Conservation (phyloP, 192 early-diverging fungal genomes). For the Coemansia sp. region DNA sequence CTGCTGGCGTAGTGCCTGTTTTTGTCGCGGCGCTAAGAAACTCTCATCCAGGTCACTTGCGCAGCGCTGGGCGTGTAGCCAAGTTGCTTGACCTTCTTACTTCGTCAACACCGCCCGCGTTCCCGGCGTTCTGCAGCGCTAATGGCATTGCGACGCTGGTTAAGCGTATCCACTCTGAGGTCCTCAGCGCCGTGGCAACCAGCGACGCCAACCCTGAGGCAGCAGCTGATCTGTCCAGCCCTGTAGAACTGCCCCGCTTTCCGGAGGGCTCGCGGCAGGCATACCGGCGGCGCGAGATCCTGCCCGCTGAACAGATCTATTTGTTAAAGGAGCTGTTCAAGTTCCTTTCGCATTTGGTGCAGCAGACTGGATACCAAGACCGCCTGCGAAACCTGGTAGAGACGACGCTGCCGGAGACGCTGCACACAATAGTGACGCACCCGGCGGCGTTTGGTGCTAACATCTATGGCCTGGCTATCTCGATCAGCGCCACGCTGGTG, state of each 20-base stretch:
- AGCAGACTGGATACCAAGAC: constrained; percentile 88
- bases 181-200: constrained; percentile 29
- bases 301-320: constrained; percentile 74
- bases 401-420: constrained; percentile 73
- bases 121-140: constrained; percentile 79
- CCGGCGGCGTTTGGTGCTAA: constrained; percentile 79
- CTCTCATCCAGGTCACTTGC: constrained; percentile 57
- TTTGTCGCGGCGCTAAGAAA: constrained; percentile 75
- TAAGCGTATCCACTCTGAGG: constrained; percentile 68
- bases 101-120: constrained; percentile 71
- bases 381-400: constrained; percentile 95
- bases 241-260: constrained; percentile 27
- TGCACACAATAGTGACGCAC: constrained; percentile 74
- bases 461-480: constrained; percentile 85
- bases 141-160: constrained; percentile 82
- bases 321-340: constrained; percentile 89
- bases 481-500: constrained; percentile 93
- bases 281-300: constrained; percentile 53
- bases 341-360: constrained; percentile 91
- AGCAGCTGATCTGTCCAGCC: constrained; percentile 46
- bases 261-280: constrained; percentile 32
- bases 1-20: constrained; percentile 86
- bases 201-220: constrained; percentile 32
- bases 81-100: constrained; percentile 83
- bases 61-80: constrained; percentile 72